These are phyloP conservation scores for Fraxinus sp. DNA, from an alignment of 305 asterid genomes.

Conservation along the genomic window DNA sequence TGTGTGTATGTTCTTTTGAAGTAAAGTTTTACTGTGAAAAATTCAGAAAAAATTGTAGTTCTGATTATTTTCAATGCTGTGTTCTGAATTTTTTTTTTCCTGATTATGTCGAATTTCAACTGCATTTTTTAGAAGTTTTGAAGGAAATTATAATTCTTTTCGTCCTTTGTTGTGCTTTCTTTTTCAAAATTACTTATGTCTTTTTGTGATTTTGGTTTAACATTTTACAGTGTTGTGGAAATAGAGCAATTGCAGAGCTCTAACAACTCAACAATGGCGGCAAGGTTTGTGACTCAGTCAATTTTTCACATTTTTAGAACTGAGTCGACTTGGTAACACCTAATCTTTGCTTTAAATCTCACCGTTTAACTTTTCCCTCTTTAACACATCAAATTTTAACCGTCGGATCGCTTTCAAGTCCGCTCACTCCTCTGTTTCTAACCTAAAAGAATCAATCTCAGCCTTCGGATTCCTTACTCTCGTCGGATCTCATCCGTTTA, in stretches of 20 bases:
- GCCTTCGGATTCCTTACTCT: conserved; percentile 28
- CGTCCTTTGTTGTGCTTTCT: background rate
- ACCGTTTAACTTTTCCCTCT: conserved; percentile 7
- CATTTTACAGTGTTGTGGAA: conserved; percentile 38
- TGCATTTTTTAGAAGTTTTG: conserved; percentile 15
- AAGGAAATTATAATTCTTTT: background rate
- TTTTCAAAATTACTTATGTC: background rate
- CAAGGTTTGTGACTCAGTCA: conserved; percentile 39
- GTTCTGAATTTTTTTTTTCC: background rate
- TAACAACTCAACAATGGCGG: conserved; percentile 62
- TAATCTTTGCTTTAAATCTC: conserved; percentile 20
- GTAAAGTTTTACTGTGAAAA: background rate
- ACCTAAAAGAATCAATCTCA: conserved; percentile 9
- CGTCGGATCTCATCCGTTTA: conserved; percentile 52
- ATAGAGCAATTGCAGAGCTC: conserved; percentile 52
- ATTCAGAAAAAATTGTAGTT: background rate
- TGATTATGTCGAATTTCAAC: background rate
- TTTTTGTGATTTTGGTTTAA: background rate
- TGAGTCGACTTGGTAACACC: conserved; percentile 23
- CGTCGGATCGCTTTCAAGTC: conserved; percentile 31
- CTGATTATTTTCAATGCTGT: background rate
- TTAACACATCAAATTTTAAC: conserved; percentile 11
- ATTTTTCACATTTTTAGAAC: background rate
- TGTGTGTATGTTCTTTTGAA: background rate
- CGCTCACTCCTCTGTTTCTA: conserved; percentile 8